Percentiles rank a stretch among this genome's conserved stretches.
phyloP scores from a whole-genome alignment of 805 yeast species.

The Pichia kluyveri region DNA sequence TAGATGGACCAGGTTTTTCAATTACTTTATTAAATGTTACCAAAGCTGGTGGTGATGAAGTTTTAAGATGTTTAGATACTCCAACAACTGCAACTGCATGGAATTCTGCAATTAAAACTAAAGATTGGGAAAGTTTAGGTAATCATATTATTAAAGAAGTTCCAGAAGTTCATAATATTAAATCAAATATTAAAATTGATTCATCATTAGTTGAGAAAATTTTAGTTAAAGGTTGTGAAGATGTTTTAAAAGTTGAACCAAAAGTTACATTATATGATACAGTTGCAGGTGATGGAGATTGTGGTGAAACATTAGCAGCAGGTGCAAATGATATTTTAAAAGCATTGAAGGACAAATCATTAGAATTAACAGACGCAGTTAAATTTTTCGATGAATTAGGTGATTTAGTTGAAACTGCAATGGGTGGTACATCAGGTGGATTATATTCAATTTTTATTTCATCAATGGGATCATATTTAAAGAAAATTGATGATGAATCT shows the following conservation, averaged over 20 bases:
- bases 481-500: conserved; percentile 26
- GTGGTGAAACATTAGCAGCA: conserved; percentile 81
- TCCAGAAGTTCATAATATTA: conserved; percentile 11
- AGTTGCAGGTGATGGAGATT: conserved; percentile 93
- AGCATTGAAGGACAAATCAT: conserved; percentile 33
- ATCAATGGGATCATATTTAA: conserved; percentile 51
- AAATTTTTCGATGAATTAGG: conserved; percentile 63
- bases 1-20: conserved; percentile 88
- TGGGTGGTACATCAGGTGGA: conserved; percentile 98
- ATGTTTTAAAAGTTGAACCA: conserved; percentile 61
- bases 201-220: conserved; percentile 23
- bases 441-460: conserved; percentile 78
- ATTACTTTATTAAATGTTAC: conserved; percentile 70
- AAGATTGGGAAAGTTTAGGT: conserved; percentile 13
- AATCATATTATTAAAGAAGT: conserved; percentile 20
- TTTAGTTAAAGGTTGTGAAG: conserved; percentile 41
- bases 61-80: conserved; percentile 53
- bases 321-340: conserved; percentile 70
- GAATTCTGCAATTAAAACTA: conserved; percentile 37
- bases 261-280: conserved; percentile 79
- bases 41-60: conserved; percentile 35
- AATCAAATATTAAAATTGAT: conserved; percentile 22
- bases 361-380: conserved; percentile 40
- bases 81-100: conserved; percentile 81
- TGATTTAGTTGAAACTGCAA: conserved; percentile 71